Base-by-base conservation (phyloP, 345 rosid genomes). In the Mallotus nudiflorus region DNA sequence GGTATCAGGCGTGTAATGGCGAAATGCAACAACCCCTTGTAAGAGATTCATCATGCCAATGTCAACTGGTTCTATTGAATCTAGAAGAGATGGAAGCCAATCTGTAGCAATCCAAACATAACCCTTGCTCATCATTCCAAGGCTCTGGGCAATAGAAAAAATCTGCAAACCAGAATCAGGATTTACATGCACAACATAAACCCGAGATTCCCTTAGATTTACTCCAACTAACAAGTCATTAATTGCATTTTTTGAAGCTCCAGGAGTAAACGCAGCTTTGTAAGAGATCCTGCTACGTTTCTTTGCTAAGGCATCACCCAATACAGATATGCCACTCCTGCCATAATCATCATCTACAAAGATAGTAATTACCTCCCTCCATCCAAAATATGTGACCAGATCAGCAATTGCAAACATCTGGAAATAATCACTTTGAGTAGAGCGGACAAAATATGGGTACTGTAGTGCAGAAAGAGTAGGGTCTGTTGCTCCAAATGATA, bases 101-200 rank as follows among this genome's bases (percentile, higher is more conserved):
- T 91, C 97, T 20, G 97, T 90, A 40, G 98, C 83, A 58, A 94
- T 91, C 98, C 98, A 94, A 60, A 94, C 98, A 80, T 91, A 91
- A 60, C 93, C 89, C 46, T 64, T 53, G 64, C 40, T 68, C 85
- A 78, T 87, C 98, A 94, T 94, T 16, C 86, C 85, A 66, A 88
- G 88, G 66, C 75, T 74, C 65, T 85, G 88, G 53, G 98, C 98
- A 4, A 68, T 79, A 24, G 91, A 77, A 77, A 91, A 94, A 40
- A 94, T 50, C 40, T 73, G 62, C 67, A 91, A 73, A 67, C 98
- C 98, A 0, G 96, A 75, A 77, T 91, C 98, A 44, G 97, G 96
- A 81, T 87, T 90, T 52, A 84, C 96, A 66, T 94, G 98, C 16
- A 91, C 93, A 44, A 91, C 90, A 82, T 85, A 94, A 69, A 94